Evolutionary conservation across 306 rosid species (phyloP).

Genomic region (Gastrolobium bilobum): DNA sequence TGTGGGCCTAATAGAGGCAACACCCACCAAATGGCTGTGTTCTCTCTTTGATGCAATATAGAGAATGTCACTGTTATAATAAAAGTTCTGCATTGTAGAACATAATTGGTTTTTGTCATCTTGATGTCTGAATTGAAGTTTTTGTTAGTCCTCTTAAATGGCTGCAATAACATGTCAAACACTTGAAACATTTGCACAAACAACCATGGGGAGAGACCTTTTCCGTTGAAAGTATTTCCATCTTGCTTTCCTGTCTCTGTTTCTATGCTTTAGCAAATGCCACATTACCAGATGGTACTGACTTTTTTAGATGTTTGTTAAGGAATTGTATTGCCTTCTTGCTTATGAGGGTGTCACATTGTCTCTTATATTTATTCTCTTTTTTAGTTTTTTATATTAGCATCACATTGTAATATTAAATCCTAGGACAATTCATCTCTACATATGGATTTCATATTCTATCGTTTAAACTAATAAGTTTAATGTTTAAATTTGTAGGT

Average conservation of each 20-base stretch:
- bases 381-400: background rate
- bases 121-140: background rate
- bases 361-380: constrained; percentile 19
- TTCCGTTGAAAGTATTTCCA: constrained; percentile 23
- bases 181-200: background rate
- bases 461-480: constrained; percentile 40
- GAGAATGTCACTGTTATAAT: background rate
- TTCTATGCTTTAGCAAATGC: constrained; percentile 15
- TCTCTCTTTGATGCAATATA: constrained; percentile 22
- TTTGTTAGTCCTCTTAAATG: constrained; percentile 16
- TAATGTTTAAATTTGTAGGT: constrained; percentile 63
- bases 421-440: constrained; percentile 31
- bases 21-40: background rate
- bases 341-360: background rate
- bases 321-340: constrained; percentile 8
- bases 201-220: constrained; percentile 3
- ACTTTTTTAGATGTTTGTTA: constrained; percentile 2
- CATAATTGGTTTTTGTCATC: constrained; percentile 17
- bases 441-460: constrained; percentile 36
- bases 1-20: constrained; percentile 9
- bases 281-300: background rate
- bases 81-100: background rate
- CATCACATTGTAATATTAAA: constrained; percentile 6
- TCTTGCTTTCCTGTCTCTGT: background rate
- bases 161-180: constrained; percentile 22